Evolutionary conservation across 768 basidiomycete genomes (phyloP).

Genomic region (Agrocybe pediades): DNA sequence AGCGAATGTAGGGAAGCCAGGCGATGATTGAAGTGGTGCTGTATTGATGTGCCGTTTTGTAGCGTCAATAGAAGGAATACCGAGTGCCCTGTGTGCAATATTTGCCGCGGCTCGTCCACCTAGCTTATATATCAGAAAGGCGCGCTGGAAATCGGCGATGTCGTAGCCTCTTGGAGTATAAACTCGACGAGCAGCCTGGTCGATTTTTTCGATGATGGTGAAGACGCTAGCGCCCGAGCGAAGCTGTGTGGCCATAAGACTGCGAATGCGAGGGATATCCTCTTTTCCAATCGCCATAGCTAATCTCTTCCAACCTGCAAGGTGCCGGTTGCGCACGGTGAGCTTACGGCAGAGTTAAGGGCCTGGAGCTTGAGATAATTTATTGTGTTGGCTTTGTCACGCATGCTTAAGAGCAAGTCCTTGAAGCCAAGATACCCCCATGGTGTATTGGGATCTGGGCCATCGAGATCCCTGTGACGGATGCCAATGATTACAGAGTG

Average conservation of each 20-base stretch:
- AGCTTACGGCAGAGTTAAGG: slow-evolving; percentile 8
- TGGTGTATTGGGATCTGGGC: slow-evolving; percentile 14
- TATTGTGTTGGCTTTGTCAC: slow-evolving; percentile 5
- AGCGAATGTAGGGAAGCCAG: slow-evolving; percentile 2
- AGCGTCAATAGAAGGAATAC: slow-evolving; percentile 15
- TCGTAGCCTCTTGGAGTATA: slow-evolving; percentile 11
- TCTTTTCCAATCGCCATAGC: slow-evolving; percentile 6
- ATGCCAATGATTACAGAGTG: slow-evolving; percentile 13
- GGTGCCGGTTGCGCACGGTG: slow-evolving; percentile 11
- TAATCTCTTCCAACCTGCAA: slow-evolving; percentile 14
- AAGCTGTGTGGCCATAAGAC: slow-evolving; percentile 6
- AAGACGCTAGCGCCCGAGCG: slow-evolving; percentile 8
- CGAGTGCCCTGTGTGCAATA: slow-evolving; percentile 13
- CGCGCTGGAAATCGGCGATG: slow-evolving; percentile 10
- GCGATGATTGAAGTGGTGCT: slow-evolving; percentile 3
- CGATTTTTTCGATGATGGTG: slow-evolving; percentile 14
- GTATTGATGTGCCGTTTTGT: slow-evolving; percentile 13
- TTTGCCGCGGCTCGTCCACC: slow-evolving; percentile 17
- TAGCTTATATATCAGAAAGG: slow-evolving; percentile 18
- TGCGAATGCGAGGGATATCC: slow-evolving; percentile 13
- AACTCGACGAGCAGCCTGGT: slow-evolving; percentile 7
- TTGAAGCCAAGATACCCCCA: slow-evolving; percentile 13
- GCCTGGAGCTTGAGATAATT: slow-evolving; percentile 9
- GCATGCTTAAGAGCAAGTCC: slow-evolving; percentile 6
- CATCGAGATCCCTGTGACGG: slow-evolving; percentile 4